Evolutionary conservation across 1,139 yeast genomes (phyloP), one percentile per base, ranked within the genome.

Genomic region (Pichiaceae sp.): DNA sequence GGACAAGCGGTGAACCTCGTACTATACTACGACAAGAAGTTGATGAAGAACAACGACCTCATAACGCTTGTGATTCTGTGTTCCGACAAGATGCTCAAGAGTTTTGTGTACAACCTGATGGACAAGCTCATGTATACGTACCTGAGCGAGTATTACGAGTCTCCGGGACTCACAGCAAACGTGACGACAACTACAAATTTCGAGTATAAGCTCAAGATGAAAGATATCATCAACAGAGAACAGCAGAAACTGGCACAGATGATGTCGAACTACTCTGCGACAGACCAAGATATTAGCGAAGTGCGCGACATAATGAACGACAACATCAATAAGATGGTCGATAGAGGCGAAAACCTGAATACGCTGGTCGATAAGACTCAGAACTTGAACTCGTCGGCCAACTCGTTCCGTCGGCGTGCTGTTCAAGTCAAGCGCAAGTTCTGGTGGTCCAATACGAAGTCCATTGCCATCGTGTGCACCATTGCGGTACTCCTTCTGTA

Each of bases 351-450:
- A 50, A 70, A 84, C 40, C 75, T 87, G 41, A 75, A 77, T 44
- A 59, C 73, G 35, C 66, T 87, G 43, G 94, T 86, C 15, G 83
- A 80, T 54, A 87, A 87, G 54, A 86, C 96, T 1, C 84, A 83
- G 45, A 67, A 78, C 38, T 68, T 86, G 57, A 84, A 81, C 46
- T 68, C 71, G 21, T 73, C 77, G 26, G 75, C 94, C 4, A 73
- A 68, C 60, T 72, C 81, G 32, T 87, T 87, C 54, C 78, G 85
- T 46, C 76, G 80, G 46, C 69, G 78, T 41, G 83, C 95, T 0
- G 74, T 72, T 21, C 68, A 68, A 37, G 72, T 85, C 27, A 75
- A 75, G 49, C 62, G 85, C 33, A 69, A 67, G 42, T 71, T 86
- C 75, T 78, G 87, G 84, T 67, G 79, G 64, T 66, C 69, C 33